Base-by-base conservation (phyloP, 352 stramenopile species). In the Detonula confervacea region DNA sequence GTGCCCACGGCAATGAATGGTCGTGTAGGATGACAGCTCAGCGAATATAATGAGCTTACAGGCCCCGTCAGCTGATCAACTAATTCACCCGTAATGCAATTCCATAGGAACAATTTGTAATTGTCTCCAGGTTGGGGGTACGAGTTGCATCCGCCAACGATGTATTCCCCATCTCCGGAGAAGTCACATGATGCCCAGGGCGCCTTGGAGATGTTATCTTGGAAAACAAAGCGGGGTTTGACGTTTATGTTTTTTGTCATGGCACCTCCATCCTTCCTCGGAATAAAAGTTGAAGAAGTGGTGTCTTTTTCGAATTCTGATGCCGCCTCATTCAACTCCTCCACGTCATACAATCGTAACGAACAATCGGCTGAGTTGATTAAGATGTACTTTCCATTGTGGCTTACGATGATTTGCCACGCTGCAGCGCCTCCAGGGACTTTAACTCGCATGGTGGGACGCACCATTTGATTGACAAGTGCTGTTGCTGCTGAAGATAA, bases 21-120 rank as follows among this genome's bases (percentile, higher is more conserved):
- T 20, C 88, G 69, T 24, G 88, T 89, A 42, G 88, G 88, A 80
- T 93, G 88, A 77, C 80, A 93, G 54, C 83, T 77, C 1, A 93
- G 66, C 60, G 69, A 80, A 61, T 90, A 82, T 2, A 93, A 39
- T n/a, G 76, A 56, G 12, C 84, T 78, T 18, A 81, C 49, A 3
- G 88, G 73, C 11, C 88, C 88, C 0, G 72, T 92, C 2, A 93
- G 46, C 75, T 87, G 89, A 77, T 93, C 88, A 56, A 91, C 77
- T 18, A 93, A 46, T 39, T 68, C 80, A 39, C 88, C 88, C 14
- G 86, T 93, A 22, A 81, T 56, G 11, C 75, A 82, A 49, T 87
- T 92, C 88, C 86, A 93, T n/a, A 93, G 61, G 30, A 87, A 92
- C 0, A 93, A 42, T 47, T 88, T 79, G 55, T 93, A 93, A 69